Evolutionary conservation across 108 stramenopile species (phyloP).

Genomic region (Schizochytrium sp.): DNA sequence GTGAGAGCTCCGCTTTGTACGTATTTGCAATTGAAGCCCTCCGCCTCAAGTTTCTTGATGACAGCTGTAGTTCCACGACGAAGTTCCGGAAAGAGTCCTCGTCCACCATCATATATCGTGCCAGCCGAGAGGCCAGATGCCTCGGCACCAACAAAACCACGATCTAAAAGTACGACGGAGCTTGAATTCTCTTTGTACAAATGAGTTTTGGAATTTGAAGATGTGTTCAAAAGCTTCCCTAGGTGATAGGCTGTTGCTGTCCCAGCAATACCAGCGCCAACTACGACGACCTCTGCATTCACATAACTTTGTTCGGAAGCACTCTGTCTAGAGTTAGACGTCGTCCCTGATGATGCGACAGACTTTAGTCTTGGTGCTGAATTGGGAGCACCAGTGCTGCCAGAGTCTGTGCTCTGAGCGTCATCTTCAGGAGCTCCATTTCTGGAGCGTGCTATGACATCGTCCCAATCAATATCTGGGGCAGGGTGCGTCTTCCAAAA

Average conservation of each 20-base stretch:
- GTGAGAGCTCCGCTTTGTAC: slow-evolving; percentile 52
- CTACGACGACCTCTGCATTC: not conserved
- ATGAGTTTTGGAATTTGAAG: not conserved
- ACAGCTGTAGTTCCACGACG: not conserved
- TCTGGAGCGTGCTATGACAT: no score
- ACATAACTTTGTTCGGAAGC: not conserved
- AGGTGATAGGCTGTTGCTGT: slow-evolving; percentile 7
- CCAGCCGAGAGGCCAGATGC: slow-evolving; percentile 47
- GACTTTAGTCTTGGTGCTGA: not conserved
- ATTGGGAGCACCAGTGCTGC: no score
- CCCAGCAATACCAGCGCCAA: slow-evolving; percentile 50
- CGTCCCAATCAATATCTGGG: no score
- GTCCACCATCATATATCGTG: slow-evolving; percentile 5
- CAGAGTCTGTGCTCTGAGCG: no score
- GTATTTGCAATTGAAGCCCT: slow-evolving; percentile 46
- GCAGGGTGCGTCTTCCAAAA: no score
- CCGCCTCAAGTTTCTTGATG: not conserved
- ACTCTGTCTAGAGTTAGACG: not conserved
- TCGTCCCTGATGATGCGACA: not conserved
- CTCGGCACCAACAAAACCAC: slow-evolving; percentile 31
- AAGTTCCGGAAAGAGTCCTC: not conserved
- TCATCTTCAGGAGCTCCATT: no score
- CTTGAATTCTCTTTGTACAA: not conserved
- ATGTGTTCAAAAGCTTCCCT: not conserved
- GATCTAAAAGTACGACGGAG: slow-evolving; percentile 42